Percentiles rank a stretch among this genome's conserved stretches.
These are phyloP conservation scores for Avena eriantha DNA, from an alignment of 176 grass and related monocot species.

Conservation along the genomic window DNA sequence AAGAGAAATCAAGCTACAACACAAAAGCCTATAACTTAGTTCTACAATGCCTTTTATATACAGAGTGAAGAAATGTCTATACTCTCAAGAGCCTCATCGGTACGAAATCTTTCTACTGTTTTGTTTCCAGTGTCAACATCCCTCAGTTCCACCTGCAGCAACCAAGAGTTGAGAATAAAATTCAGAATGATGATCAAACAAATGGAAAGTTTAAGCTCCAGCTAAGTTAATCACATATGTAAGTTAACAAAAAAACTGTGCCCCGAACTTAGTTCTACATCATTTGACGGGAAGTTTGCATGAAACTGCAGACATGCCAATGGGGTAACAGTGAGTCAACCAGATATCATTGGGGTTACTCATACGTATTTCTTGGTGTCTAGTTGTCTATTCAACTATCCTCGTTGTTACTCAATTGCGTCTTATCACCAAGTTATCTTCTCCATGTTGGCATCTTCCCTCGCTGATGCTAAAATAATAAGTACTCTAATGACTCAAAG, in stretches of 20 bases:
- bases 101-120: conserved; percentile 89
- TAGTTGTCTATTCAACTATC: not conserved
- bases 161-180: conserved; percentile 20
- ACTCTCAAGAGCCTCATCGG: conserved; percentile 94
- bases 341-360: conserved; percentile 7
- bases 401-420: not conserved
- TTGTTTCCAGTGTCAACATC: conserved; percentile 98
- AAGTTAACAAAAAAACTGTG: not conserved
- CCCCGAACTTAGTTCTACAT: not conserved
- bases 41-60: conserved; percentile 8
- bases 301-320: not conserved
- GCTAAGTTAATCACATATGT: not conserved
- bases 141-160: conserved; percentile 81
- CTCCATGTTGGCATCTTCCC: conserved; percentile 6
- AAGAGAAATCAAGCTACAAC: not conserved
- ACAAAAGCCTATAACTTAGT: conserved; percentile 8
- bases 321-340: not conserved
- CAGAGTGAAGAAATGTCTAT: conserved; percentile 33
- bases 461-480: conserved; percentile 11
- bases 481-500: not conserved
- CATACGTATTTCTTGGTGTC: not conserved
- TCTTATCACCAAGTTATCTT: not conserved
- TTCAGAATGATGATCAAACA: not conserved
- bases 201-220: not conserved
- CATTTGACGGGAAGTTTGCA: not conserved